Conservation (phyloP, 2,329 filamentous ascomycete genomes). For the Colletotrichum sp. region DNA sequence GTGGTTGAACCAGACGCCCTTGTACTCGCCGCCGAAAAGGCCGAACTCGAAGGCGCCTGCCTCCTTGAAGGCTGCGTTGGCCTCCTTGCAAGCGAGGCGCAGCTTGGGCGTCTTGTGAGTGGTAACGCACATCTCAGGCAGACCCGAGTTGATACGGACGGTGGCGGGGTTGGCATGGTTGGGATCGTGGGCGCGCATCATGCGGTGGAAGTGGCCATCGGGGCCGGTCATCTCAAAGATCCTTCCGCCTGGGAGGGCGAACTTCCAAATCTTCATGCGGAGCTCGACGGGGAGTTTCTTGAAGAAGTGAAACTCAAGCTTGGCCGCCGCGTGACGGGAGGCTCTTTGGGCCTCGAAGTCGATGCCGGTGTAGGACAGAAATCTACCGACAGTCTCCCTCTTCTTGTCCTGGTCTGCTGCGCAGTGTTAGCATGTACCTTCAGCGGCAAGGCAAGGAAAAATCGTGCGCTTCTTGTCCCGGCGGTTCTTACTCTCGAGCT, state of each 20-base stretch:
- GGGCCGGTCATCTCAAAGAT: constrained; percentile 12
- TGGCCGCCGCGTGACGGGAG: background rate
- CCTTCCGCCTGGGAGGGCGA: constrained; percentile 10
- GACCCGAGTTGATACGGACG: background rate
- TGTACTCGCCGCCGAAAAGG: constrained; percentile 12
- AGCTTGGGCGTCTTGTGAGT: constrained; percentile 17
- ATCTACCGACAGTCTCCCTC: background rate
- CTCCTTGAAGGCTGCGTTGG: constrained; percentile 8
- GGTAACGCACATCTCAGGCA: constrained; percentile 7
- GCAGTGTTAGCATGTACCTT: background rate
- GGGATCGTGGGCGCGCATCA: background rate
- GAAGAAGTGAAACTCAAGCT: constrained; percentile 8
- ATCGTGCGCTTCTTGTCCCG: background rate
- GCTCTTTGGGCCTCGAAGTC: background rate
- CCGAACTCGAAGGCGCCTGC: constrained; percentile 19
- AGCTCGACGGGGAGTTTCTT: constrained; percentile 16
- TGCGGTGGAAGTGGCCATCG: constrained; percentile 9
- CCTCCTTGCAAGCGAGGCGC: constrained; percentile 16
- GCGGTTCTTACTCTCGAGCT: constrained; percentile 14
- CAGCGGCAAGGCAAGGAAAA: background rate
- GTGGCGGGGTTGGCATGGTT: background rate
- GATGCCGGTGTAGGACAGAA: background rate
- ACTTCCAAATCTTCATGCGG: constrained; percentile 22
- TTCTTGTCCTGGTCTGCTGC: constrained; percentile 1
- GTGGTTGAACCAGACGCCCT: constrained; percentile 21